Evolutionary conservation across 257 asterid species (phyloP), one percentile per base, ranked within the genome.

Genomic region (Ligustrum vulgare): DNA sequence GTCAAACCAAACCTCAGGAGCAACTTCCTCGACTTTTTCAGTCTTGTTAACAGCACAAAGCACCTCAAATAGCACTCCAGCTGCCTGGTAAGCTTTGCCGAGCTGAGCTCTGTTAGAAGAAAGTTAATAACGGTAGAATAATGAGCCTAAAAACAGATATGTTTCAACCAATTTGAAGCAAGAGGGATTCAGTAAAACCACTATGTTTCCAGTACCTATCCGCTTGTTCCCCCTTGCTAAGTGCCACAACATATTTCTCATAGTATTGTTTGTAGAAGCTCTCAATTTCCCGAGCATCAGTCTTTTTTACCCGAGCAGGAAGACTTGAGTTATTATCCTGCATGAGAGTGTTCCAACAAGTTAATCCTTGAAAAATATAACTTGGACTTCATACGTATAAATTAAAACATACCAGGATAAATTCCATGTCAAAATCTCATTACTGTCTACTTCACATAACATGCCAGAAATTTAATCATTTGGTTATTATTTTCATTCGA

Each of bases 51-150:
- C 99, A 18, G 98, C 99, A 86, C 99, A 95, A 66, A 95, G 97
- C 78, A 93, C 99, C 84, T 95, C 99, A 85, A 92, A 95, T 68
- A 95, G 96, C 82, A 92, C 96, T 56, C 97, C 98, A 10, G 99
- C 98, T 74, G 99, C 90, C 91, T 91, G 96, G 83, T 95, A 95
- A 77, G 99, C 99, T 86, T 95, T 95, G 51, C 96, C 98, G 72
- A 95, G 98, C 88, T 90, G 91, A 84, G 97, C 97, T 84, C 99
- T 94, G 91, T 80, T 34, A 60, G 16, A 41, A 41, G 16, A 41
- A 41, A 41, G 49, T 41, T 11, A 41, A 41, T 41, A 0, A 41
- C 15, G 10, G 1, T 10, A 11, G 45, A 41, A 11, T 41, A 41
- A 41, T 41, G 49, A 41, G 16, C 49, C 16, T 41, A 41, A 41